Conservation (phyloP, 805 yeast species). For the Wickerhamomyces rabaulensis region DNA sequence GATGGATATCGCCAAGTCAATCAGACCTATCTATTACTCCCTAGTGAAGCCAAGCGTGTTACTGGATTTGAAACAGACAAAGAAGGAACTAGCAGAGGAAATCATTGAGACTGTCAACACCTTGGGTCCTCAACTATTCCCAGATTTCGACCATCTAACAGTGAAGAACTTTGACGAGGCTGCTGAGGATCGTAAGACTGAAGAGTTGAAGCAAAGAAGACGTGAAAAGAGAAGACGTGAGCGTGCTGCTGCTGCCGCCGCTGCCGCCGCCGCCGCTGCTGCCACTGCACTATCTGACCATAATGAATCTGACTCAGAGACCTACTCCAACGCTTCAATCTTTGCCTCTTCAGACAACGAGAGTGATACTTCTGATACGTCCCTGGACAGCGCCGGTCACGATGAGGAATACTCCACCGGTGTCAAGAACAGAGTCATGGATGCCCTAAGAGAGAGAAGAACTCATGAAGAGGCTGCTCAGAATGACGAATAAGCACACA, state of each 20-base stretch:
- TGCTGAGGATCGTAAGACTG: constrained; percentile 31
- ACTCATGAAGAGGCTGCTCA: neutral
- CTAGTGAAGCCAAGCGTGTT: constrained; percentile 54
- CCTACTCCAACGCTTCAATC: constrained; percentile 29
- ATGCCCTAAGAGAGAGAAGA: constrained; percentile 26
- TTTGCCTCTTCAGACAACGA: constrained; percentile 36
- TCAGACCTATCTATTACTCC: constrained; percentile 73
- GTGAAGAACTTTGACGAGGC: constrained; percentile 23
- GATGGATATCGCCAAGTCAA: constrained; percentile 76
- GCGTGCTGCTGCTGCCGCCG: constrained; percentile 5
- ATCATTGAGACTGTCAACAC: constrained; percentile 77
- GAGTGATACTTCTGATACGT: constrained; percentile 26
- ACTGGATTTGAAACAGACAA: constrained; percentile 50
- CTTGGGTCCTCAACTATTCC: constrained; percentile 79
- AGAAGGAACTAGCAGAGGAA: constrained; percentile 60
- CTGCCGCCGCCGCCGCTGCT: constrained; percentile 1
- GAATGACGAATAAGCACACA: neutral
- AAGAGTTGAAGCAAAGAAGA: constrained; percentile 33
- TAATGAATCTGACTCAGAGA: constrained; percentile 6
- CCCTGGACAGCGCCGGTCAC: constrained; percentile 13
- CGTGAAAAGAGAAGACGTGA: constrained; percentile 22
- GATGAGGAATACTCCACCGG: constrained; percentile 17
- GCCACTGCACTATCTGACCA: neutral
- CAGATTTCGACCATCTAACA: constrained; percentile 63
- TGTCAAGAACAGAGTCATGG: constrained; percentile 21